These are phyloP conservation scores for Pogostemon cablin DNA, from an alignment of 257 asterid genomes.

Conservation along the genomic window DNA sequence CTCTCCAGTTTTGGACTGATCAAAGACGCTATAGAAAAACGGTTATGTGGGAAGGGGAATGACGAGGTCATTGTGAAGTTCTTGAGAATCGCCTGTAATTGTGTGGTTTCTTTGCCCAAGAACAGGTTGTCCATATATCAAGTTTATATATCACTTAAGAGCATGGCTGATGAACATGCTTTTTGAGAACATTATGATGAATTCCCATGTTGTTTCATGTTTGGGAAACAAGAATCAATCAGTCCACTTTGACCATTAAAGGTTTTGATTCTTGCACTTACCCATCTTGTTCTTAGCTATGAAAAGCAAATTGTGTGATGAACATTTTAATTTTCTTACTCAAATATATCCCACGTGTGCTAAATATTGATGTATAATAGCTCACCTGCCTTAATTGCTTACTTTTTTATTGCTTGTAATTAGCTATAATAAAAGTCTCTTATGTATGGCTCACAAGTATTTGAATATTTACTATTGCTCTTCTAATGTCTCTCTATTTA, in stretches of 20 bases:
- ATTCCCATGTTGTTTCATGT: slow-evolving; percentile 57
- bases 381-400: slow-evolving; percentile 34
- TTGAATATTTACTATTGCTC: slow-evolving; percentile 2
- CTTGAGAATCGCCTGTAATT: slow-evolving; percentile 64
- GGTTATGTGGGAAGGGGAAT: slow-evolving; percentile 60
- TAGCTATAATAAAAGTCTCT: slow-evolving; percentile 23
- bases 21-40: slow-evolving; percentile 65
- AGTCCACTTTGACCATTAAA: slow-evolving; percentile 33
- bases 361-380: slow-evolving; percentile 47
- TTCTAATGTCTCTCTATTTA: slow-evolving; percentile 16
- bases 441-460: slow-evolving; percentile 19
- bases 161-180: slow-evolving; percentile 70
- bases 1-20: slow-evolving; percentile 60
- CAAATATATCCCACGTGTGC: slow-evolving; percentile 31
- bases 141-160: slow-evolving; percentile 64
- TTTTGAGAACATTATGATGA: slow-evolving; percentile 71
- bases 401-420: slow-evolving; percentile 25
- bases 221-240: slow-evolving; percentile 51
- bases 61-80: slow-evolving; percentile 77
- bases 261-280: slow-evolving; percentile 25
- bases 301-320: slow-evolving; percentile 31
- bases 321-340: slow-evolving; percentile 32
- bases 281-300: slow-evolving; percentile 38
- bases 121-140: slow-evolving; percentile 80
- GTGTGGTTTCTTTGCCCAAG: slow-evolving; percentile 62